Conservation (phyloP, 768 basidiomycete genomes). For the Serendipita vermifera region DNA sequence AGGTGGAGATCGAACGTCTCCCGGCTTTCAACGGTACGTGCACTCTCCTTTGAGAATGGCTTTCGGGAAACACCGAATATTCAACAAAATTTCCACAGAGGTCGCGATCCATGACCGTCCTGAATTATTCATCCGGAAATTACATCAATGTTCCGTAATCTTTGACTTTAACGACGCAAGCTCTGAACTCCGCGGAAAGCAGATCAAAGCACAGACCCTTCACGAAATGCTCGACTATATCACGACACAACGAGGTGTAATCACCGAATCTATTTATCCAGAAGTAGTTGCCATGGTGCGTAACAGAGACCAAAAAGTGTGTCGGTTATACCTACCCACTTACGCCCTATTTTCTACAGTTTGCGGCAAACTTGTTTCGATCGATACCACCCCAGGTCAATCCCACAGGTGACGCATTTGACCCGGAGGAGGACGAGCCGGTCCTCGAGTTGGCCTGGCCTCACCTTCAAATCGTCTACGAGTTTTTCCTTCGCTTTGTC, state of each 20-base stretch:
- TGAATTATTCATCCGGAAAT: constrained; percentile 83
- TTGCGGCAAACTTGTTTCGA: constrained; percentile 95
- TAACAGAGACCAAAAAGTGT: not conserved
- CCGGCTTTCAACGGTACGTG: constrained; percentile 74
- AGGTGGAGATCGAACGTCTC: constrained; percentile 88
- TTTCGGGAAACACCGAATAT: not conserved
- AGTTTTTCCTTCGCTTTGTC: constrained; percentile 98
- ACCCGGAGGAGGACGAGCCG: constrained; percentile 98
- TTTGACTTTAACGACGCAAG: constrained; percentile 99
- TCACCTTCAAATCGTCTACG: constrained; percentile 97
- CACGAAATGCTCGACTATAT: constrained; percentile 99
- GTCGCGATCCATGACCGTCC: constrained; percentile 78
- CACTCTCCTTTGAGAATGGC: not conserved
- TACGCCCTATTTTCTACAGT: constrained; percentile 37
- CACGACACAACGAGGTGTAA: constrained; percentile 88
- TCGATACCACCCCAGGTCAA: constrained; percentile 99
- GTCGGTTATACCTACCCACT: not conserved
- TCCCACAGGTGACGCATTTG: constrained; percentile 94
- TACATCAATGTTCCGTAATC: constrained; percentile 89
- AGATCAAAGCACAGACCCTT: constrained; percentile 94
- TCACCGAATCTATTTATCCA: constrained; percentile 95
- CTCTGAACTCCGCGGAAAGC: constrained; percentile 90
- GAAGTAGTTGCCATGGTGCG: constrained; percentile 97
- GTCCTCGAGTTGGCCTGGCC: constrained; percentile 99
- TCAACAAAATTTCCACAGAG: constrained; percentile 37